Conservation (phyloP, 2,329 filamentous ascomycete species). For the Xylariomycetidae sp. region DNA sequence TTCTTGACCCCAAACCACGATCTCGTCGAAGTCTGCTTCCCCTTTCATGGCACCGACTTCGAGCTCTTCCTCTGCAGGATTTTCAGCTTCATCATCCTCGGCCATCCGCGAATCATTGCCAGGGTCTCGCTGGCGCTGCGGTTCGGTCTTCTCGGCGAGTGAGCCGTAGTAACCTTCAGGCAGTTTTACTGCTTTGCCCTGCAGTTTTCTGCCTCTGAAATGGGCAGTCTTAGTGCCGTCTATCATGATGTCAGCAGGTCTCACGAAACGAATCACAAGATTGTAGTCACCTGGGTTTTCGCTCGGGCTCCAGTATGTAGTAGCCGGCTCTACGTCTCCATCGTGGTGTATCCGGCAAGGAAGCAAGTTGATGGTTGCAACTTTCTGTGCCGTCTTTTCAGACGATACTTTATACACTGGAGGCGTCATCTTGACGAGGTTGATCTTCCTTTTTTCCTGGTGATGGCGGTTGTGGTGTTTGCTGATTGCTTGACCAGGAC, state of each 20-base stretch:
- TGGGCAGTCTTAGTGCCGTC: slow-evolving; percentile 53
- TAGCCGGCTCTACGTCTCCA: slow-evolving; percentile 58
- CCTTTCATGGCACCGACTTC: slow-evolving; percentile 55
- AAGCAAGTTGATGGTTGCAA: slow-evolving; percentile 50
- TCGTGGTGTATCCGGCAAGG: slow-evolving; percentile 77
- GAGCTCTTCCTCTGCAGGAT: slow-evolving; percentile 38
- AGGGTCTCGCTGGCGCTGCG: slow-evolving; percentile 18
- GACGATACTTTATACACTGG: slow-evolving; percentile 20
- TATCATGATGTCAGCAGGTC: too few species aligned
- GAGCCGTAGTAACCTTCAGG: slow-evolving; percentile 67
- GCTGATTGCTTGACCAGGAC: too few species aligned
- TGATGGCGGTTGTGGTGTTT: too few species aligned
- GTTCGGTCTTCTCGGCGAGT: slow-evolving; percentile 45
- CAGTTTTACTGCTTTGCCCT: slow-evolving; percentile 59
- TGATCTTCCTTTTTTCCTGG: too few species aligned
- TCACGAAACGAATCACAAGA: too few species aligned
- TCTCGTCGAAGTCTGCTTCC: slow-evolving; percentile 62
- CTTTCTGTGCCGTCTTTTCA: slow-evolving; percentile 10
- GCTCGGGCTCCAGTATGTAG: slow-evolving; percentile 65
- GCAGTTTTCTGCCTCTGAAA: slow-evolving; percentile 74
- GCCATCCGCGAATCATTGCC: slow-evolving; percentile 25
- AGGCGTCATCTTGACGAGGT: slow-evolving; percentile 23
- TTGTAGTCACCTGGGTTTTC: slow-evolving; percentile 37
- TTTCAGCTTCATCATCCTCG: slow-evolving; percentile 34
- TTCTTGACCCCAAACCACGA: slow-evolving; percentile 85